Evolutionary conservation across 2,329 filamentous ascomycete species (phyloP).

Genomic region (Zasmidium angulare): DNA sequence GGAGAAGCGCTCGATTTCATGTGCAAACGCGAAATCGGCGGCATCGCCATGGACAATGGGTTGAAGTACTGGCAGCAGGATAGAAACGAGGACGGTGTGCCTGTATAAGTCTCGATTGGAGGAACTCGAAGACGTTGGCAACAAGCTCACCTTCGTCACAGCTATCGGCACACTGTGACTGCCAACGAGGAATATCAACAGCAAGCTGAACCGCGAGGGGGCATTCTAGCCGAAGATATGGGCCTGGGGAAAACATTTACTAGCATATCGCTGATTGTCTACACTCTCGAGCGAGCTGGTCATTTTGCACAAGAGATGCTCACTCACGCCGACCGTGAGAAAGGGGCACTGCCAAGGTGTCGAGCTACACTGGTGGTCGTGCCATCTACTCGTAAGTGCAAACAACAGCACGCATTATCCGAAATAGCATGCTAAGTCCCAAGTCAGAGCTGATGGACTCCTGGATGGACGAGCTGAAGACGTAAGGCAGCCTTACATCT

Average conservation of each 20-base stretch:
- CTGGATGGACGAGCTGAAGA: neutral
- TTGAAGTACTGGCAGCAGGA: neutral
- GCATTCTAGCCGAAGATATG: constrained; percentile 5
- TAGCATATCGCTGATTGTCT: constrained; percentile 3
- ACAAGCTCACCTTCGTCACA: neutral
- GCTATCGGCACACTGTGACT: constrained; percentile 10
- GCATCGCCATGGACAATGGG: neutral
- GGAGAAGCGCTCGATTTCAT: neutral
- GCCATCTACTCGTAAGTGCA: constrained; percentile 7
- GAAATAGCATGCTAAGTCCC: neutral
- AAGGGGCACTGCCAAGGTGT: neutral
- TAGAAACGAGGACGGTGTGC: neutral
- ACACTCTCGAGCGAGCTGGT: neutral
- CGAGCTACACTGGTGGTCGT: constrained; percentile 8
- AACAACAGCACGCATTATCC: neutral
- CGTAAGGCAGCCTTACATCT: neutral
- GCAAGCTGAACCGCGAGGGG: constrained; percentile 1
- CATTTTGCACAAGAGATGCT: neutral
- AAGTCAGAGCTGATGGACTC: neutral
- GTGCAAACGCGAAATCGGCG: neutral
- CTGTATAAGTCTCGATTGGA: neutral
- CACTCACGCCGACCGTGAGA: neutral
- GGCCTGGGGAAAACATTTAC: constrained; percentile 6
- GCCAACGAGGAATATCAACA: constrained; percentile 1
- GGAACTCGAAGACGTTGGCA: neutral